Conservation (phyloP, 257 asterid species). For the Orobanche coerulescens region DNA sequence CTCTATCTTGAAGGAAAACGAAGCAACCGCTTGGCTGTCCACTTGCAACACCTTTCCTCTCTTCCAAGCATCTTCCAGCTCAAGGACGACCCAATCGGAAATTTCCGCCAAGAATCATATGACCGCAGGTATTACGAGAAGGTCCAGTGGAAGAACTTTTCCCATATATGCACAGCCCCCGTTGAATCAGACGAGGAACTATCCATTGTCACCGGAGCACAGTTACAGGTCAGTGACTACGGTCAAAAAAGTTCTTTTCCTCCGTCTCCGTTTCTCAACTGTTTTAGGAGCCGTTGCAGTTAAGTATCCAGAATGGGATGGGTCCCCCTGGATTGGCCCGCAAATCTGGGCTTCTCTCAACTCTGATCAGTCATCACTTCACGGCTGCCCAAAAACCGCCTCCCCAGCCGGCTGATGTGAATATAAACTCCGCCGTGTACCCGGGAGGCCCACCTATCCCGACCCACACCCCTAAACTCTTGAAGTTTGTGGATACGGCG, state of each 20-base stretch:
- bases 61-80: conserved; percentile 81
- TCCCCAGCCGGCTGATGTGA: conserved; percentile 86
- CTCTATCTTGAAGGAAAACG: conserved; percentile 89
- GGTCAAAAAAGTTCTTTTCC: conserved; percentile 85
- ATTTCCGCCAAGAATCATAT: conserved; percentile 44
- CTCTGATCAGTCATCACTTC: conserved; percentile 83
- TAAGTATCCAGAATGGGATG: conserved; percentile 92
- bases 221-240: conserved; percentile 56
- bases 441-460: conserved; percentile 97
- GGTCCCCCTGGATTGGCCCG: conserved; percentile 83
- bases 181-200: conserved; percentile 84
- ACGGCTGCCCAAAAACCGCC: conserved; percentile 71
- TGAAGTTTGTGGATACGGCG: conserved; percentile 80
- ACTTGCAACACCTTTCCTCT: conserved; percentile 89
- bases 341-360: conserved; percentile 90
- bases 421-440: conserved; percentile 84
- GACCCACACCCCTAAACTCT: conserved; percentile 58
- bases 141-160: conserved; percentile 94
- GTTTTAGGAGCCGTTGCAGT: conserved; percentile 62
- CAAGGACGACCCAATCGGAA: conserved; percentile 59
- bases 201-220: conserved; percentile 85
- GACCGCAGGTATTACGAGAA: conserved; percentile 80
- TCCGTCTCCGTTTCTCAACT: conserved; percentile 62
- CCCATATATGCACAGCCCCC: conserved; percentile 95
- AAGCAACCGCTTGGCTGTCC: conserved; percentile 90